Conservation (phyloP, 2,329 filamentous ascomycete genomes). For the Biscogniauxia marginata region DNA sequence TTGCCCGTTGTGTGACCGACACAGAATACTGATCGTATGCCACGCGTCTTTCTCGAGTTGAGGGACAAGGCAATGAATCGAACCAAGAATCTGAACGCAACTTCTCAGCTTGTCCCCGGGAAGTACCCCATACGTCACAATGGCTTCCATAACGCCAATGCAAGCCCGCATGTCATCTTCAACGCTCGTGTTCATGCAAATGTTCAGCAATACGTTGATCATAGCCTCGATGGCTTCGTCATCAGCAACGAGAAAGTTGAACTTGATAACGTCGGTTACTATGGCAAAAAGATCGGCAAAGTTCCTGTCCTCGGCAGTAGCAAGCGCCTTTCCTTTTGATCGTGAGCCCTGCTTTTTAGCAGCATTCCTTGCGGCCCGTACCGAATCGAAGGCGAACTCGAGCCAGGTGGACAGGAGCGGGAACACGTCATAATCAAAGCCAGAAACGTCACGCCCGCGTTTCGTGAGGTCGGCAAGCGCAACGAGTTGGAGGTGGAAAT, state of each 20-base stretch:
- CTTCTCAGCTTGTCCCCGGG: constrained; percentile 60
- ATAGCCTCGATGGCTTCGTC: constrained; percentile 60
- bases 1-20: constrained; percentile 71
- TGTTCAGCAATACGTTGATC: constrained; percentile 61
- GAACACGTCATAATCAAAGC: constrained; percentile 67
- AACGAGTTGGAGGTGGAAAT: constrained; percentile 65
- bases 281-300: constrained; percentile 64
- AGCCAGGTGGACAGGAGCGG: constrained; percentile 63
- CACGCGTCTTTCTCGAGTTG: constrained; percentile 63
- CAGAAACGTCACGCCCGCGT: constrained; percentile 59
- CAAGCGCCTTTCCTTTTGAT: constrained; percentile 41
- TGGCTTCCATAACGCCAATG: constrained; percentile 66
- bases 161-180: constrained; percentile 65
- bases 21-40: constrained; percentile 68
- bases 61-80: constrained; percentile 66
- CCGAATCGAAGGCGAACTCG: constrained; percentile 51
- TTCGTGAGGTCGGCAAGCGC: constrained; percentile 62
- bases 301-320: constrained; percentile 57
- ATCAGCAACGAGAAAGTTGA: constrained; percentile 68
- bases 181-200: constrained; percentile 66
- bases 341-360: constrained; percentile 51
- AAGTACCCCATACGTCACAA: constrained; percentile 71
- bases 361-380: constrained; percentile 47
- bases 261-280: constrained; percentile 69
- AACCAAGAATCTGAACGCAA: constrained; percentile 69